A percentile compares a stretch with the other conserved stretches of the same genome.
These are phyloP conservation scores for Starmerella riodocensis DNA, from an alignment of 805 yeast species.

Conservation along the genomic window DNA sequence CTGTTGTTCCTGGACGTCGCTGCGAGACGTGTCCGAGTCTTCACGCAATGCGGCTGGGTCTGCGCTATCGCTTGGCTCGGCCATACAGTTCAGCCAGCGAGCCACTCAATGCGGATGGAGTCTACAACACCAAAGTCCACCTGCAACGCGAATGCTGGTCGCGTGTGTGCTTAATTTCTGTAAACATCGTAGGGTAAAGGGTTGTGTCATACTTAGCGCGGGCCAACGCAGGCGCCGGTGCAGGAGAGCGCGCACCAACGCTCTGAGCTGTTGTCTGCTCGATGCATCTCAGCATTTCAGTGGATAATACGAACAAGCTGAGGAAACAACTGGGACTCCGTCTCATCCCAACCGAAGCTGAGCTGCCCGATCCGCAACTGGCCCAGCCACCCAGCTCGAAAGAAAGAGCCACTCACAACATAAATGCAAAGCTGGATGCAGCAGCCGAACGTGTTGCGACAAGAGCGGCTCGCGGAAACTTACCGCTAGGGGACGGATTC, in stretches of 20 bases:
- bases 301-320: slow-evolving; percentile 46
- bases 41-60: not conserved
- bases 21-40: not conserved
- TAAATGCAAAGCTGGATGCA: too few species aligned
- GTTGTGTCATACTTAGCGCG: too few species aligned
- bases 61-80: not conserved
- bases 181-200: too few species aligned
- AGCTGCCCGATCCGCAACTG: not conserved
- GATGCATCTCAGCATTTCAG: slow-evolving; percentile 23
- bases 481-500: too few species aligned
- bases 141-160: too few species aligned
- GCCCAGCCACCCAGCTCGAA: not conserved
- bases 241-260: not conserved
- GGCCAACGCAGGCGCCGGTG: not conserved
- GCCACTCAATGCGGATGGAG: too few species aligned
- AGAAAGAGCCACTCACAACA: not conserved
- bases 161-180: too few species aligned
- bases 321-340: slow-evolving; percentile 41
- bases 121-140: too few species aligned
- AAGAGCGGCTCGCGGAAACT: too few species aligned
- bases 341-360: slow-evolving; percentile 32
- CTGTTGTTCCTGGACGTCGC: not conserved
- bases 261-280: not conserved
- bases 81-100: not conserved
- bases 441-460: too few species aligned